phyloP scores from a whole-genome alignment of 2,329 filamentous ascomycete species.

The Colletotrichum echinochloae region DNA sequence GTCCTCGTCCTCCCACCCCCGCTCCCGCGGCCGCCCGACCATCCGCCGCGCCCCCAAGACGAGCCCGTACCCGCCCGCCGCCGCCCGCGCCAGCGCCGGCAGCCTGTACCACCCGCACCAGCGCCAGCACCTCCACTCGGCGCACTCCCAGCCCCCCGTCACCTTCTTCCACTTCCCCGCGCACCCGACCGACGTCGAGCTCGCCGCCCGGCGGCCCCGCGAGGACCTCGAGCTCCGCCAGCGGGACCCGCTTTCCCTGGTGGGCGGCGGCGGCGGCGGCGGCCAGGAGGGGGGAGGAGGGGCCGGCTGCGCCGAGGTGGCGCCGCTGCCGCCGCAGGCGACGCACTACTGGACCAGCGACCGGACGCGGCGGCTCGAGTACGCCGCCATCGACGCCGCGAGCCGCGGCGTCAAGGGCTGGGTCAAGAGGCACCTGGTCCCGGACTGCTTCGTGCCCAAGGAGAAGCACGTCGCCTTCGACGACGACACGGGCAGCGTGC shows the following conservation, averaged over 20 bases:
- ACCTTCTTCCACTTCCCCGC: constrained; percentile 65
- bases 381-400: constrained; percentile 74
- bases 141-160: constrained; percentile 45
- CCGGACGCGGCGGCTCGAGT: constrained; percentile 71
- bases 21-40: constrained; percentile 55
- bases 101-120: constrained; percentile 32
- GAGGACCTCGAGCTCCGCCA: constrained; percentile 43
- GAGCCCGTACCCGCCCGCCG: constrained; percentile 44
- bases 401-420: constrained; percentile 71
- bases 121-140: constrained; percentile 30
- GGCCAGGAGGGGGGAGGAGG: constrained; percentile 36
- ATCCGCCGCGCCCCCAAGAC: constrained; percentile 57
- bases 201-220: constrained; percentile 17
- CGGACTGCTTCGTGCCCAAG: constrained; percentile 69
- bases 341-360: constrained; percentile 77
- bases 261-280: background rate
- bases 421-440: constrained; percentile 67
- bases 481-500: constrained; percentile 72
- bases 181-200: constrained; percentile 51
- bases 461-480: constrained; percentile 66
- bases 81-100: constrained; percentile 31
- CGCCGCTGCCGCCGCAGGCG: constrained; percentile 64
- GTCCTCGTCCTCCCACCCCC: constrained; percentile 46
- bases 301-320: constrained; percentile 35
- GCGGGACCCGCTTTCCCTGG: constrained; percentile 5